Percentiles rank a stretch among this genome's conserved stretches.
phyloP scores from a whole-genome alignment of 306 rosid species.

The Fragaria vesca region DNA sequence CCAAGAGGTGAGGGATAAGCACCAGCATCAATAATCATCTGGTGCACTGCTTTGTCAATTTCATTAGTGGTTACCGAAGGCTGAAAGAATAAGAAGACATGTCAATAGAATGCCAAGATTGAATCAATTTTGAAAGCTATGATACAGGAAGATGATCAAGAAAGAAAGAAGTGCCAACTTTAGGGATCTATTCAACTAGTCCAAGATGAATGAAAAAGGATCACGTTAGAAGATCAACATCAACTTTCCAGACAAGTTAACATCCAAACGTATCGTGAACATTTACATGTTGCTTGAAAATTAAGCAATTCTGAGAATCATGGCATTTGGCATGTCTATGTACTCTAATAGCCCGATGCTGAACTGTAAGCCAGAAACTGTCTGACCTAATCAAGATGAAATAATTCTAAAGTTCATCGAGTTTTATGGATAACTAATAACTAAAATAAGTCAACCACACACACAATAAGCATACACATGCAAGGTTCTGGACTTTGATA shows the following conservation, averaged over 20 bases:
- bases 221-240: background rate
- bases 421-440: background rate
- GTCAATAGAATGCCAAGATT: constrained; percentile 18
- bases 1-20: constrained; percentile 99
- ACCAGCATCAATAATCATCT: constrained; percentile 88
- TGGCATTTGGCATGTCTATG: background rate
- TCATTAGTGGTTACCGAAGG: constrained; percentile 93
- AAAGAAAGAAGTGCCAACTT: background rate
- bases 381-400: background rate
- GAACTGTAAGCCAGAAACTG: background rate
- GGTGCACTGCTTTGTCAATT: constrained; percentile 93
- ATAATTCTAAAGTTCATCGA: background rate
- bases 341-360: background rate
- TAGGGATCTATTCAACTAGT: background rate
- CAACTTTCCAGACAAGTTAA: background rate
- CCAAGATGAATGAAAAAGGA: background rate
- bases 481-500: background rate
- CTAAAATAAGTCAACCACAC: background rate
- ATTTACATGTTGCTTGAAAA: background rate
- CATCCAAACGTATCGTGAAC: background rate
- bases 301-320: background rate
- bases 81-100: constrained; percentile 37
- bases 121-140: constrained; percentile 8
- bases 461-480: background rate
- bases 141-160: background rate